phyloP scores from a whole-genome alignment of 2,329 filamentous ascomycete genomes.

The Penicillium sp. region DNA sequence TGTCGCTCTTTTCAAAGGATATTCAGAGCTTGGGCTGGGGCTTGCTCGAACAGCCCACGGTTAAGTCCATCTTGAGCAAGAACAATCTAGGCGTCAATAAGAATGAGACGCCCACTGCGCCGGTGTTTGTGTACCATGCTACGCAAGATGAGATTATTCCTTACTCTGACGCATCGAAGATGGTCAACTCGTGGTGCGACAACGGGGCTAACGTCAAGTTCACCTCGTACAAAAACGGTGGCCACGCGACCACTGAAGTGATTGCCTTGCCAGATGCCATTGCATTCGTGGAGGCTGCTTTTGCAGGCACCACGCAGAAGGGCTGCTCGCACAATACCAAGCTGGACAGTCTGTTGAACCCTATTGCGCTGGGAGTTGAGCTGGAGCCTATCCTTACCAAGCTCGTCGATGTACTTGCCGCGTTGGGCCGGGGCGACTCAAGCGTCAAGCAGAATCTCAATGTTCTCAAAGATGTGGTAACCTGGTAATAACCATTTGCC shows the following conservation, averaged over 20 bases:
- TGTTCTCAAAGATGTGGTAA: constrained; percentile 14
- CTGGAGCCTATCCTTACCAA: constrained; percentile 29
- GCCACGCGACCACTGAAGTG: constrained; percentile 31
- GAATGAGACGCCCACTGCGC: constrained; percentile 29
- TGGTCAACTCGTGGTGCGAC: constrained; percentile 29
- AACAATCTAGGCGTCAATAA: constrained; percentile 25
- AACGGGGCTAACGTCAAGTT: constrained; percentile 29
- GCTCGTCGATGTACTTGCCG: constrained; percentile 22
- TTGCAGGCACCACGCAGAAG: constrained; percentile 24
- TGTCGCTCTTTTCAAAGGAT: constrained; percentile 26
- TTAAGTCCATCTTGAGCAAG: constrained; percentile 17
- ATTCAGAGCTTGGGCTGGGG: constrained; percentile 25
- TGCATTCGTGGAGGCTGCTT: constrained; percentile 29
- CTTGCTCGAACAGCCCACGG: constrained; percentile 19
- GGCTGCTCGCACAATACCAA: constrained; percentile 28
- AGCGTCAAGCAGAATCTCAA: constrained; percentile 22
- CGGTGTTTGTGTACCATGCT: constrained; percentile 33
- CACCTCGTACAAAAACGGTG: constrained; percentile 28
- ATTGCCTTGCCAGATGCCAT: constrained; percentile 24
- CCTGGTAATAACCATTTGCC: constrained; percentile 10
- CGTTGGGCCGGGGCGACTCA: constrained; percentile 21
- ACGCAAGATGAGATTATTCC: constrained; percentile 32
- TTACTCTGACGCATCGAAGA: constrained; percentile 20
- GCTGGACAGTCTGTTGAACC: constrained; percentile 24
- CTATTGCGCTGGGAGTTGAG: constrained; percentile 24